These are phyloP conservation scores for Omphalotus guepiniiformis DNA, from an alignment of 768 basidiomycete genomes.

Conservation along the genomic window DNA sequence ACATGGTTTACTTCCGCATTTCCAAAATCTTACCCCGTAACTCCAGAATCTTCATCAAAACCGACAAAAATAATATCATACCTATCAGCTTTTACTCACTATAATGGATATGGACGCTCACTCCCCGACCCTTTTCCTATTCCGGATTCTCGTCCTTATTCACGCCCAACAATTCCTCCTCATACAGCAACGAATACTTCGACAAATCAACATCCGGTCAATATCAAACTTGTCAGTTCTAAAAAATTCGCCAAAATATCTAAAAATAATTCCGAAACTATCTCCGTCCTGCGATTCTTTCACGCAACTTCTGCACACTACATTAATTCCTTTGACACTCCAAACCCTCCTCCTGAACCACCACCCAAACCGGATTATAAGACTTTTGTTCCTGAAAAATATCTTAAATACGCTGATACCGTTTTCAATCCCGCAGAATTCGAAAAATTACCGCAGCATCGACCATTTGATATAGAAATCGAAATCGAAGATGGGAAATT, in stretches of 20 bases:
- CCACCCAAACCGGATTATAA: too few relatives aligned
- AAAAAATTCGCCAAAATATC: not conserved
- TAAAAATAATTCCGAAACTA: too few relatives aligned
- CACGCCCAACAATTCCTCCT: not conserved
- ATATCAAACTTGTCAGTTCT: not conserved
- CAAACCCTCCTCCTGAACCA: not conserved
- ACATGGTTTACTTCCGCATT: not conserved
- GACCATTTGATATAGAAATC: slow-evolving; percentile 29
- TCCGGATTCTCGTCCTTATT: not conserved
- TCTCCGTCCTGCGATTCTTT: too few relatives aligned
- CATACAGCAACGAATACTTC: not conserved
- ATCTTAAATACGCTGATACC: slow-evolving; percentile 21
- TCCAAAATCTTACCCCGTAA: not conserved
- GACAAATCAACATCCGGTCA: not conserved
- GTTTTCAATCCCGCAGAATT: slow-evolving; percentile 20
- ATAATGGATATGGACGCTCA: not conserved
- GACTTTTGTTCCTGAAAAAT: too few relatives aligned
- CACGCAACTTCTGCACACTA: not conserved
- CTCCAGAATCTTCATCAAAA: not conserved
- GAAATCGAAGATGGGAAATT: too few relatives aligned
- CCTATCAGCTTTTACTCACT: not conserved
- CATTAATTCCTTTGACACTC: not conserved
- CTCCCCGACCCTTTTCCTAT: too few relatives aligned
- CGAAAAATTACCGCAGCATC: slow-evolving; percentile 22
- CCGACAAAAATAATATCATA: not conserved